Percentiles rank a stretch among this genome's conserved stretches.
Evolutionary conservation across 2,329 filamentous ascomycete genomes (phyloP).

Genomic region (Cercospora sp.): DNA sequence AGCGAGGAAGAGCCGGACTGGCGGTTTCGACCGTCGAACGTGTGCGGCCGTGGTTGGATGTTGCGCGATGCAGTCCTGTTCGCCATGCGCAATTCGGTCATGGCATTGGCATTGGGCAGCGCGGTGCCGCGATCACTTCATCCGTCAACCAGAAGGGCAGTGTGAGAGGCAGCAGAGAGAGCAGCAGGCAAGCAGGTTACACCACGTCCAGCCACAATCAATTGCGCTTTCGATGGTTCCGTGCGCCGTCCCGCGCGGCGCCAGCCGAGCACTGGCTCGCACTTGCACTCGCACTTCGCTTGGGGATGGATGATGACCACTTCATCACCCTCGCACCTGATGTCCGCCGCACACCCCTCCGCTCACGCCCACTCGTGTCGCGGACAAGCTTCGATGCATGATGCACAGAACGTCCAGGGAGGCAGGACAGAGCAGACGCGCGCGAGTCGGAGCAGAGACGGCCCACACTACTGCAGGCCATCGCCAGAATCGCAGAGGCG

Average conservation of each 20-base stretch:
- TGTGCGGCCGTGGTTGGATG: background rate
- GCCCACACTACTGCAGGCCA: constrained; percentile 1
- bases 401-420: background rate
- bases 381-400: constrained; percentile 12
- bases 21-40: background rate
- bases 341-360: constrained; percentile 3
- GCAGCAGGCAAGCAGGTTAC: background rate
- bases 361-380: background rate
- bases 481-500: background rate
- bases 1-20: constrained; percentile 3
- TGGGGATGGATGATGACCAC: background rate
- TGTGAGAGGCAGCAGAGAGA: background rate
- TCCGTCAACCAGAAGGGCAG: too few species aligned
- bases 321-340: background rate
- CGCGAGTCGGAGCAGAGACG: background rate
- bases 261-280: background rate
- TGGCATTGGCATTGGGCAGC: background rate
- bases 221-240: background rate
- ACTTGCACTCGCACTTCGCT: background rate
- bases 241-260: background rate
- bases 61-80: background rate
- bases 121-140: too few species aligned
- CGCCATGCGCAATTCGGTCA: background rate
- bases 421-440: background rate
- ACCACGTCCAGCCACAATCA: background rate